These are phyloP conservation scores for Mycena albidolilacea DNA, from an alignment of 768 basidiomycete genomes.

Conservation along the genomic window DNA sequence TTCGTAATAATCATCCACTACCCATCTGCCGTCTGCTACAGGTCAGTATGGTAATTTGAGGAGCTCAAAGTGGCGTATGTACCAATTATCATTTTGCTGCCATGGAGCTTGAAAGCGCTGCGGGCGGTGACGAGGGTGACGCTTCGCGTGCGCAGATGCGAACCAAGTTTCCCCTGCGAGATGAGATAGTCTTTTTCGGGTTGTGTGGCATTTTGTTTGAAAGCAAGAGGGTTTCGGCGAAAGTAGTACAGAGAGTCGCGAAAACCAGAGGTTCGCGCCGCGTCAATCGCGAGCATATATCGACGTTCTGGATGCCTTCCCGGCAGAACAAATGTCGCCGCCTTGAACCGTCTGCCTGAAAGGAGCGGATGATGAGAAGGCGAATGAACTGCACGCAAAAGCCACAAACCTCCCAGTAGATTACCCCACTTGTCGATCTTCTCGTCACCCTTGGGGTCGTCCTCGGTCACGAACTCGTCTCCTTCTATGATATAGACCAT, in stretches of 20 bases:
- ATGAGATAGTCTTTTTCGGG: constrained; percentile 96
- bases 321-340: constrained; percentile 89
- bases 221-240: constrained; percentile 89
- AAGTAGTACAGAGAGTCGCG: constrained; percentile 99
- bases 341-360: constrained; percentile 89
- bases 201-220: constrained; percentile 92
- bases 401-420: constrained; percentile 81
- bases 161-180: constrained; percentile 87
- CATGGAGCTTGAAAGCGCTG: constrained; percentile 95
- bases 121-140: constrained; percentile 95
- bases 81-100: constrained; percentile 92
- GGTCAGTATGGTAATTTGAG: not conserved
- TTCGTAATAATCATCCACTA: constrained; percentile 97
- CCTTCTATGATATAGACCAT: constrained; percentile 84
- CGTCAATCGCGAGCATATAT: constrained; percentile 98
- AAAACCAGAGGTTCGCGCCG: constrained; percentile 95
- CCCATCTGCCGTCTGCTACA: constrained; percentile 83
- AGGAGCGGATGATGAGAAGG: constrained; percentile 25
- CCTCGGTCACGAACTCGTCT: constrained; percentile 89
- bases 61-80: constrained; percentile 43
- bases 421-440: constrained; percentile 93
- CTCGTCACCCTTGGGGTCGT: constrained; percentile 89
- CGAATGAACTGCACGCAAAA: constrained; percentile 8
- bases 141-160: constrained; percentile 90
- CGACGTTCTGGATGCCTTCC: constrained; percentile 86